Percentiles rank a stretch among this genome's conserved stretches.
Evolutionary conservation across 257 asterid species (phyloP).

Genomic region (Solanum clarkiae): DNA sequence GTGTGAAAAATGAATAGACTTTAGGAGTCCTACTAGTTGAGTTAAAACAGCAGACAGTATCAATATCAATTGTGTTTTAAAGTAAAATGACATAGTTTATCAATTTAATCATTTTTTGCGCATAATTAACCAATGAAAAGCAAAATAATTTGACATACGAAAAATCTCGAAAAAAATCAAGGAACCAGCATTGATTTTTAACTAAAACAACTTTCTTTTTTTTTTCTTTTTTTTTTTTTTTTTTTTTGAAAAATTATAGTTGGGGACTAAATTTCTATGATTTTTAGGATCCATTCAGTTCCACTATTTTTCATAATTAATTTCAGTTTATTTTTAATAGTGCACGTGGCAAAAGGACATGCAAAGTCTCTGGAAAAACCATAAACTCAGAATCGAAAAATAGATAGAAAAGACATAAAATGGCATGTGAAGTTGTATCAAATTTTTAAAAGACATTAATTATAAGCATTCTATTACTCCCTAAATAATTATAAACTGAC

Average conservation of each 20-base stretch:
- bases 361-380: not conserved
- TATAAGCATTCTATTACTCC: no score
- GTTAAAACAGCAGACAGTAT: rapidly evolving
- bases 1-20: no score
- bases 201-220: no score
- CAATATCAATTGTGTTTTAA: not conserved
- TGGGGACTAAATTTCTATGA: not conserved
- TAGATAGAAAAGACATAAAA: no score
- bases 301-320: not conserved
- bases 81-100: not conserved
- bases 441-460: no score
- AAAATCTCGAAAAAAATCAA: not conserved
- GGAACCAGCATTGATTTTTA: no score
- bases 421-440: no score
- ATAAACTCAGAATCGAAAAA: not conserved
- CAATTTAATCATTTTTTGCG: not conserved
- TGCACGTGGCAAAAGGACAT: not conserved
- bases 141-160: not conserved
- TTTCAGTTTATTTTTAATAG: not conserved
- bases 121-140: not conserved
- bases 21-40: no score
- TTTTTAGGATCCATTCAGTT: not conserved
- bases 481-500: no score
- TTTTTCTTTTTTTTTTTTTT: no score
- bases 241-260: not conserved